Evolutionary conservation across 2,329 filamentous ascomycete genomes (phyloP), one percentile per base, ranked within the genome.

Genomic region (Arthrobotrys pseudoclavata): DNA sequence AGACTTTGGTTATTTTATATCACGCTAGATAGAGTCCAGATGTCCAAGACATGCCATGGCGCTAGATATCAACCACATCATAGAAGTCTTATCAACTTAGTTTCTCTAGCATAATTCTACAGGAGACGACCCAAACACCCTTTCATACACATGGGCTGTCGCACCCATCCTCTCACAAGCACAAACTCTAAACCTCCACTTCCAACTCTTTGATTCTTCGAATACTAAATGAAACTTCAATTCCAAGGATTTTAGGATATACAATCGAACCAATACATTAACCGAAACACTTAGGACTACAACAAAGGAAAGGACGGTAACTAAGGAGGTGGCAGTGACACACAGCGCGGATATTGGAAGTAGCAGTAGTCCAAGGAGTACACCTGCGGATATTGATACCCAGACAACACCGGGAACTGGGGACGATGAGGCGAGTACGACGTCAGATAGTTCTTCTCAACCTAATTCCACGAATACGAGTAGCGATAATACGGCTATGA

Each of bases 221-320:
- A 34, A 71, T 26, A 63, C 55, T 13, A n/a, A 64, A 4, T 45
- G 61, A 24, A 48, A 37, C 40, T 64, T 71, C 45, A 71, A 71
- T 45, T 71, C 68, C 20, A 63, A 57, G 18, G 68, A 71, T 55
- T 71, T 71, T 26, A 60, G 18, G 37, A 71, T 71, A 4, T 71
- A 50, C 34, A 71, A 71, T 37, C 34, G 40, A 6, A 71, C 68
- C 15, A 45, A 62, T 15, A 50, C 42, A 15, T 47, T 63, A 3
- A 71, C 68, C 15, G 55, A 71, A 37, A 63, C 68, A 1, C 18
- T 63, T 20, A 45, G 34, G 24, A 47, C 37, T 12, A 71, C 45
- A 6, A 63, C 68, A 15, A 34, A 50, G n/a, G 55, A 53, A 12
- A 47, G 68, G 5, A 71, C 68, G 0, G 34, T 71, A 3, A 71